phyloP scores from a whole-genome alignment of 352 stramenopile species.

The Aphanomyces astaci region DNA sequence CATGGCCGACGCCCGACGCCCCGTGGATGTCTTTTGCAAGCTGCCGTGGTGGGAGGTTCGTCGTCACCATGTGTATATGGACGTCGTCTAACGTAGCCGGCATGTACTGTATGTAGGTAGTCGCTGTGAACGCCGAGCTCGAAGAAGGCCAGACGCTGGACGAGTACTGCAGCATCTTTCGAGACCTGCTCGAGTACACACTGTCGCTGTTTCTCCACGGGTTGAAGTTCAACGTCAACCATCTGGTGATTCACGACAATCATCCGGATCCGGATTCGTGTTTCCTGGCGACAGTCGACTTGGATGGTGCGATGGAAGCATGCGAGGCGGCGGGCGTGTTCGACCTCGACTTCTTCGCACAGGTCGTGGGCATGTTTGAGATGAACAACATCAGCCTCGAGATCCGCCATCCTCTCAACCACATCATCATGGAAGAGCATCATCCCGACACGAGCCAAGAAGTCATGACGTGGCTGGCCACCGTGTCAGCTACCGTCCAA shows the following conservation, averaged over 20 bases:
- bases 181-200: conserved; percentile 47
- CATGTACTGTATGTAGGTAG: conserved; percentile 36
- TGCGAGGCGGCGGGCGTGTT: conserved; percentile 40
- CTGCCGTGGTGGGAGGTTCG: conserved; percentile 81
- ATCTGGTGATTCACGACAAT: conserved; percentile 38
- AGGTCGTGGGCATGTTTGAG: conserved; percentile 93
- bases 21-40: conserved; percentile 86
- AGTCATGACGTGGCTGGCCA: conserved; percentile 47
- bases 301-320: conserved; percentile 45
- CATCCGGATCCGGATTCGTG: conserved; percentile 20
- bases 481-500: conserved; percentile 43
- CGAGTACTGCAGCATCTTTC: conserved; percentile 58
- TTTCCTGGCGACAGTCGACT: conserved; percentile 29
- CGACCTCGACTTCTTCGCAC: conserved; percentile 75
- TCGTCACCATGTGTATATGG: too few relatives aligned
- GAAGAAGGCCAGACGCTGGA: conserved; percentile 57
- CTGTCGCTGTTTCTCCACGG: conserved; percentile 44
- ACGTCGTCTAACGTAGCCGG: too few relatives aligned
- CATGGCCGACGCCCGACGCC: conserved; percentile 39
- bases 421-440: conserved; percentile 33
- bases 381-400: conserved; percentile 96
- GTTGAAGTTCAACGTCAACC: conserved; percentile 44
- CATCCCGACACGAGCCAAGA: conserved; percentile 47
- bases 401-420: conserved; percentile 73
- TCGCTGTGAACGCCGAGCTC: conserved; percentile 56